Percentiles rank a stretch among this genome's conserved stretches.
These are phyloP conservation scores for Phoma sp. DNA, from an alignment of 2,329 filamentous ascomycete species.

Conservation along the genomic window DNA sequence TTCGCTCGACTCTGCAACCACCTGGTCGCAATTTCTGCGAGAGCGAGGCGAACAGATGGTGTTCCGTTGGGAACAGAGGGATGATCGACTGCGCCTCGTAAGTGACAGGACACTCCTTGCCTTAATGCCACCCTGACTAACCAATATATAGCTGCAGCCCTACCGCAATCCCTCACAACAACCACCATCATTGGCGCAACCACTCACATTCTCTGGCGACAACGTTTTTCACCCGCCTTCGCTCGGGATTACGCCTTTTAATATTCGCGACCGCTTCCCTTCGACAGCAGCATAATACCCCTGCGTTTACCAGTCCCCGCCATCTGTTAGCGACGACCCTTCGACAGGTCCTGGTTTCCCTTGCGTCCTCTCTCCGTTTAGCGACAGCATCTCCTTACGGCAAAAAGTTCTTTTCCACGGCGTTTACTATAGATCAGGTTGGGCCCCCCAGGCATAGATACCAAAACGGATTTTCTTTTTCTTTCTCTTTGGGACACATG, in stretches of 20 bases:
- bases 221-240: constrained; percentile 22
- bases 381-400: constrained; percentile 47
- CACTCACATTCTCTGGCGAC: constrained; percentile 15
- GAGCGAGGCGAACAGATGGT: constrained; percentile 20
- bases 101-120: constrained; percentile 37
- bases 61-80: constrained; percentile 44
- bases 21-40: constrained; percentile 6
- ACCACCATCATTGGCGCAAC: constrained; percentile 21
- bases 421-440: constrained; percentile 50
- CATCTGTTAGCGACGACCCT: constrained; percentile 29
- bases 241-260: constrained; percentile 46
- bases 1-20: constrained; percentile 4
- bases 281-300: constrained; percentile 51
- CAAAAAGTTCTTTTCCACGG: constrained; percentile 44
- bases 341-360: constrained; percentile 18
- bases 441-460: constrained; percentile 51
- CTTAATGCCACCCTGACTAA: constrained; percentile 41
- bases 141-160: constrained; percentile 39
- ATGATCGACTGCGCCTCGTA: constrained; percentile 43
- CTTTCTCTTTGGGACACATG: constrained; percentile 33
- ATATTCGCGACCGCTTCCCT: constrained; percentile 45
- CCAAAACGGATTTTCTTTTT: constrained; percentile 45
- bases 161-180: constrained; percentile 25
- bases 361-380: constrained; percentile 37
- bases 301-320: constrained; percentile 30